Evolutionary conservation across 805 yeast genomes (phyloP), one percentile per base, ranked within the genome.

Genomic region (Cyberlindnera petersonii): DNA sequence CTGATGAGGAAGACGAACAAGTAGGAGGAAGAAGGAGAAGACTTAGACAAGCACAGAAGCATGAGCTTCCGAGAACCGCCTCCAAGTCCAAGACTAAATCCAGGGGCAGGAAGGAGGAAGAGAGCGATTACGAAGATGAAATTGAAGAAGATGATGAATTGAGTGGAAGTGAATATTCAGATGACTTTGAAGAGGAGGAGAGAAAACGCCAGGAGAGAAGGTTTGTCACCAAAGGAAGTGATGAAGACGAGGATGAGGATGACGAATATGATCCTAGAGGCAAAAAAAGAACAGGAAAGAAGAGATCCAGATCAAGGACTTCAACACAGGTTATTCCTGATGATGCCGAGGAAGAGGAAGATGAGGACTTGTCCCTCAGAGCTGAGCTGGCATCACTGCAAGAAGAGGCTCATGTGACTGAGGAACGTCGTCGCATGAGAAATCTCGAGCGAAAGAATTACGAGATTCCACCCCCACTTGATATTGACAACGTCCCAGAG

Each of bases 391-490:
- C n/a, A n/a, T n/a, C n/a, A n/a, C n/a, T n/a, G n/a, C n/a, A n/a
- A n/a, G n/a, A n/a, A n/a, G n/a, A n/a, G n/a, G n/a, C n/a, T n/a
- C n/a, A n/a, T n/a, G n/a, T n/a, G n/a, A n/a, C n/a, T n/a, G n/a
- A n/a, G n/a, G n/a, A n/a, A n/a, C n/a, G n/a, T n/a, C n/a, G n/a
- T n/a, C n/a, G n/a, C n/a, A n/a, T n/a, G n/a, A n/a, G n/a, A n/a
- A n/a, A n/a, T n/a, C n/a, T n/a, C n/a, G n/a, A 79, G 45, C 60
- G 88, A 46, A 77, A 88, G 40, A 83, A 88, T 55, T 88, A 88
- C 58, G 74, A 81, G 11, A 68, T 88, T 9, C 91, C 95, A 0
- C 96, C 96, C 1, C 95, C 95, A 4, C 66, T 86, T 40, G 61
- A 66, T 5, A 63, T 57, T 6, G 63, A 56, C n/a, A 60, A 49